These are phyloP conservation scores for Noccaea caerulescens DNA, from an alignment of 345 rosid genomes.

Conservation along the genomic window DNA sequence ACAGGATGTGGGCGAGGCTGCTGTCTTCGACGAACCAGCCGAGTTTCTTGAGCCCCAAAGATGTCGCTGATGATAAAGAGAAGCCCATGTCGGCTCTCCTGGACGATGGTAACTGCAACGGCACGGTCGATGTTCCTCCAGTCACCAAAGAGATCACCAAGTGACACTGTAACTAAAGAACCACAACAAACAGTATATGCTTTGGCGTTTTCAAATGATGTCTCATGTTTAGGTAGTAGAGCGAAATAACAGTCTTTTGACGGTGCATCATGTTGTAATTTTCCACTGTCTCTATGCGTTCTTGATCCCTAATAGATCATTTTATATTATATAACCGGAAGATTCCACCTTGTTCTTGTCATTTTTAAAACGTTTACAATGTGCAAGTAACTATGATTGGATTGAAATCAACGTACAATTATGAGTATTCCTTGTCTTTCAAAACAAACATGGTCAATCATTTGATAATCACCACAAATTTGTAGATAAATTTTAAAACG, in stretches of 20 bases:
- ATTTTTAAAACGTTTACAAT: no score
- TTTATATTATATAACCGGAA: no score
- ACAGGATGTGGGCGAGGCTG: conserved; percentile 86
- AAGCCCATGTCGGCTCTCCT: conserved; percentile 35
- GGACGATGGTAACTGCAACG: conserved; percentile 41
- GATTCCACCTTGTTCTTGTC: no score
- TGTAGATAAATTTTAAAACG: no score
- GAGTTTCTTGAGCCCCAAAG: conserved; percentile 57
- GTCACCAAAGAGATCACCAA: conserved; percentile 39
- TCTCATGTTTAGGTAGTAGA: background rate
- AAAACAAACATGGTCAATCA: no score
- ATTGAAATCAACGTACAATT: no score
- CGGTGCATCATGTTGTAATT: background rate
- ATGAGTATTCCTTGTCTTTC: no score
- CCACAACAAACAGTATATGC: background rate
- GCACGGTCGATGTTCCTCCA: conserved; percentile 38
- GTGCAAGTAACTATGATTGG: no score
- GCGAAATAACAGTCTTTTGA: no score
- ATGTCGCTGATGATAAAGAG: conserved; percentile 32
- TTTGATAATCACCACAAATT: no score
- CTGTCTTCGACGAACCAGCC: conserved; percentile 81
- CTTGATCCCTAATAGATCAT: no score
- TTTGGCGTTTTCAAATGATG: background rate
- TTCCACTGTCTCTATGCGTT: background rate
- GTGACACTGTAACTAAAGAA: conserved; percentile 21